Conservation (phyloP, 164 flowering plant species). For the Aristolochia fimbriata region DNA sequence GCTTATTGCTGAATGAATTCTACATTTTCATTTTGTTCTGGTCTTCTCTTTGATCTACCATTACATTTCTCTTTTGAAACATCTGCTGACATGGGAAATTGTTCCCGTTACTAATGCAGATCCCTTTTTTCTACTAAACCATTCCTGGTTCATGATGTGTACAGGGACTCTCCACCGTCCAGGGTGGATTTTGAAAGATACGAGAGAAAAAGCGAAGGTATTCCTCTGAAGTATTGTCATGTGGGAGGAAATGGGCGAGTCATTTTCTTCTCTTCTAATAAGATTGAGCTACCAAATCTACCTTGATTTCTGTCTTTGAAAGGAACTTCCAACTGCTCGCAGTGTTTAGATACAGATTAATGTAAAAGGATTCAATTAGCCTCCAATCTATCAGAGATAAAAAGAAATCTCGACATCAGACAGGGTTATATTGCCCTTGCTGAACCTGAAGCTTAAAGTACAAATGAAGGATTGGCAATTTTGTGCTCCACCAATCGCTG, state of each 20-base stretch:
- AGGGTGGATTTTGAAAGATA: slow-evolving; percentile 32
- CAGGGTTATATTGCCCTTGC: too few species aligned
- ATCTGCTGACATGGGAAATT: neutral
- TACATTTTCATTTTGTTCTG: neutral
- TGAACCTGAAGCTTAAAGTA: too few species aligned
- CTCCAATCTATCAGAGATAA: too few species aligned
- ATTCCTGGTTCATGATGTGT: neutral
- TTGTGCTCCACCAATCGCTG: too few species aligned
- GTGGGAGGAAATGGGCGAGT: slow-evolving; percentile 57
- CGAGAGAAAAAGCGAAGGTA: slow-evolving; percentile 32
- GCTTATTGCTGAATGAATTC: neutral
- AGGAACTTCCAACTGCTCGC: too few species aligned
- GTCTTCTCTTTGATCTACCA: neutral
- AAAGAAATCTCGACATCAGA: too few species aligned
- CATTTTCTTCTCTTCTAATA: slow-evolving; percentile 50
- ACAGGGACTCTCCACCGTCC: slow-evolving; percentile 55
- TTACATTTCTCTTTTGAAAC: neutral
- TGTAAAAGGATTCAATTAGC: too few species aligned
- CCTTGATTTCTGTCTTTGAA: slow-evolving; percentile 23
- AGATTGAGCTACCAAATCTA: slow-evolving; percentile 47
- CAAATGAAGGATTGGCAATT: too few species aligned
- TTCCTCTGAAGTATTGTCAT: slow-evolving; percentile 45
- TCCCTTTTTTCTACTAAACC: too few species aligned
- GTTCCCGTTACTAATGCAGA: too few species aligned
- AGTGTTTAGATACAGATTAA: too few species aligned